phyloP scores from a whole-genome alignment of 768 basidiomycete species.

The Calvatia gigantea region DNA sequence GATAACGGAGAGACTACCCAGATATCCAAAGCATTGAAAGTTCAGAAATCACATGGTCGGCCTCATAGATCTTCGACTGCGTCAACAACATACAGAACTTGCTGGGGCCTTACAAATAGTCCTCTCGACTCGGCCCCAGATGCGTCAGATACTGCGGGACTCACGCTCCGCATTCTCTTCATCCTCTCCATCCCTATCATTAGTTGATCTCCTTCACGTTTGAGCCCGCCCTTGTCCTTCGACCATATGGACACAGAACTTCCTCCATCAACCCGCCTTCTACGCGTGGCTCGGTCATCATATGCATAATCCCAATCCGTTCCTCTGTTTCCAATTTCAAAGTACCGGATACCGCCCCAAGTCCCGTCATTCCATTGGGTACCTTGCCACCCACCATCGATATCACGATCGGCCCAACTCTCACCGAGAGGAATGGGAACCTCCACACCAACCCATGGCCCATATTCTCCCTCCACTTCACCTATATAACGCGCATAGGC shows the following conservation, averaged over 20 bases:
- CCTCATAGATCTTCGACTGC: constrained; percentile 45
- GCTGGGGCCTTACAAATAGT: constrained; percentile 80
- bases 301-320: constrained; percentile 57
- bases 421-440: constrained; percentile 61
- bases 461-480: constrained; percentile 75
- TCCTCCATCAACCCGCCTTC: constrained; percentile 39
- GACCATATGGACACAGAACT: constrained; percentile 18
- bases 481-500: constrained; percentile 88
- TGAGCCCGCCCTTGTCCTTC: constrained; percentile 28
- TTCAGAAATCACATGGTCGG: not conserved
- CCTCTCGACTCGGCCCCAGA: constrained; percentile 61
- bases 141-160: constrained; percentile 58
- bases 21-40: not conserved
- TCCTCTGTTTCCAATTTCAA: constrained; percentile 58
- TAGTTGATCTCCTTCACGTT: constrained; percentile 41
- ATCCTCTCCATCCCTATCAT: constrained; percentile 54
- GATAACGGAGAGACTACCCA: not conserved
- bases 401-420: constrained; percentile 38
- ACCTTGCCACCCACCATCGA: constrained; percentile 30
- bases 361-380: constrained; percentile 86
- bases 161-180: constrained; percentile 69
- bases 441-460: constrained; percentile 91
- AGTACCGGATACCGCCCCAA: constrained; percentile 80
- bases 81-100: constrained; percentile 84
- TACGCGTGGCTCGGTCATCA: constrained; percentile 44